Conservation (phyloP, 2,329 filamentous ascomycete genomes). For the Cordyceps tenuipes region DNA sequence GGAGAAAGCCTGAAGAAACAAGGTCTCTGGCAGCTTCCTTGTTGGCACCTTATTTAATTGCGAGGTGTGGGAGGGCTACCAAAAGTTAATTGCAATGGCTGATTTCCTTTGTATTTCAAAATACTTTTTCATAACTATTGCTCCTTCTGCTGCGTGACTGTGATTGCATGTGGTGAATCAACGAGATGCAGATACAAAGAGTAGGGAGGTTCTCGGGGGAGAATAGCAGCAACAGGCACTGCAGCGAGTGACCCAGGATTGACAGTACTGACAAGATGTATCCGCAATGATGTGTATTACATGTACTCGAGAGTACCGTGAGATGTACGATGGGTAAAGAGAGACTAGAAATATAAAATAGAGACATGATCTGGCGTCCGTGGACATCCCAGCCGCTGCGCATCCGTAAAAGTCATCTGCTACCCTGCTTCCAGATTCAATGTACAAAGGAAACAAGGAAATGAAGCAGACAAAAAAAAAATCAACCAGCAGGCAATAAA, state of each 20-base stretch:
- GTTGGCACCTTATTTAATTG: conserved; percentile 25
- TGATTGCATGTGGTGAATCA: neutral
- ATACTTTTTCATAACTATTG: neutral
- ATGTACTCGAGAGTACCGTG: conserved; percentile 9
- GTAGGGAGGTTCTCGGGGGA: too few species aligned
- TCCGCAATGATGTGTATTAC: conserved; percentile 5
- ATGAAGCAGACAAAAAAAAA: neutral
- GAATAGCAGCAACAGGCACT: too few species aligned
- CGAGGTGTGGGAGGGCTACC: conserved; percentile 30
- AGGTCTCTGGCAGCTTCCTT: conserved; percentile 30
- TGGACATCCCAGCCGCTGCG: neutral
- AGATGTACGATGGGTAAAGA: conserved; percentile 2
- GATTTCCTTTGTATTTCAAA: conserved; percentile 13
- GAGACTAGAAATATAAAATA: conserved; percentile 7
- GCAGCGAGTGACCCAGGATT: too few species aligned
- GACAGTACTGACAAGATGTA: neutral
- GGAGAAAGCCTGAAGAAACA: conserved; percentile 21
- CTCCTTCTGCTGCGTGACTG: neutral
- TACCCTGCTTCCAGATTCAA: neutral
- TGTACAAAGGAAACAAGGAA: conserved; percentile 2
- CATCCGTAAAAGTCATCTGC: neutral
- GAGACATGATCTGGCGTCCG: neutral
- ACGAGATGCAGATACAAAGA: neutral
- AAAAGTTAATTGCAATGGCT: conserved; percentile 36
- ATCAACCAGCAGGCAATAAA: neutral